These are phyloP conservation scores for Capsicum pubescens DNA, from an alignment of 257 asterid genomes.

Conservation along the genomic window DNA sequence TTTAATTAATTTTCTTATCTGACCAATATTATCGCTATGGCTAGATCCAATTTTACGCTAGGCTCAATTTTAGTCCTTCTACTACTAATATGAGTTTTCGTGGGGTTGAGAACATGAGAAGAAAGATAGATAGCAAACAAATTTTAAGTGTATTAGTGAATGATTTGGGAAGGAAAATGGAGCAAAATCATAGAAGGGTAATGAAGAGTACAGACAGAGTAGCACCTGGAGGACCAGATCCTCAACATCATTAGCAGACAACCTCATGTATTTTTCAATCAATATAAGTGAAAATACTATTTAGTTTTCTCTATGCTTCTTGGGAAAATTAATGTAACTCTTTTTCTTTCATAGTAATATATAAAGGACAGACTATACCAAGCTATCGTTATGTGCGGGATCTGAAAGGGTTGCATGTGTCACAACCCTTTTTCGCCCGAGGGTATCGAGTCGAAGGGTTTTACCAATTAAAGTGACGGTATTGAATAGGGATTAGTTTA, in stretches of 20 bases:
- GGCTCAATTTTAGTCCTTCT: conserved; percentile 35
- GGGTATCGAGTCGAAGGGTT: no score
- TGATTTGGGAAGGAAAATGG: conserved; percentile 28
- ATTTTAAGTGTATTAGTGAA: conserved; percentile 40
- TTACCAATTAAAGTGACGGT: no score
- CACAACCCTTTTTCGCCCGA: no score
- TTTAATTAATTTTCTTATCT: neutral
- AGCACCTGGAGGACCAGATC: conserved; percentile 47
- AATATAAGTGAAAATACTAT: neutral
- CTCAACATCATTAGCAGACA: conserved; percentile 53
- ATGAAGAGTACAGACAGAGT: conserved; percentile 37
- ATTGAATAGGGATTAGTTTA: no score
- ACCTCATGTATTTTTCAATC: neutral
- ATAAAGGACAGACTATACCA: neutral
- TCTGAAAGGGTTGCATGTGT: no score
- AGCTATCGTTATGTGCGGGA: no score
- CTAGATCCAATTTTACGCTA: conserved; percentile 32
- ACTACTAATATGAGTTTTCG: conserved; percentile 39
- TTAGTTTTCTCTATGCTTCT: neutral
- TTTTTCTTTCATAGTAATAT: neutral
- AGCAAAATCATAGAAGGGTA: conserved; percentile 32
- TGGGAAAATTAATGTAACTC: neutral
- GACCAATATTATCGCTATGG: conserved; percentile 36
- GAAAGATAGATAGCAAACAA: conserved; percentile 44
- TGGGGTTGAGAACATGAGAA: conserved; percentile 33